phyloP scores from a whole-genome alignment of 345 rosid genomes.

The Dipteronia dyeriana region DNA sequence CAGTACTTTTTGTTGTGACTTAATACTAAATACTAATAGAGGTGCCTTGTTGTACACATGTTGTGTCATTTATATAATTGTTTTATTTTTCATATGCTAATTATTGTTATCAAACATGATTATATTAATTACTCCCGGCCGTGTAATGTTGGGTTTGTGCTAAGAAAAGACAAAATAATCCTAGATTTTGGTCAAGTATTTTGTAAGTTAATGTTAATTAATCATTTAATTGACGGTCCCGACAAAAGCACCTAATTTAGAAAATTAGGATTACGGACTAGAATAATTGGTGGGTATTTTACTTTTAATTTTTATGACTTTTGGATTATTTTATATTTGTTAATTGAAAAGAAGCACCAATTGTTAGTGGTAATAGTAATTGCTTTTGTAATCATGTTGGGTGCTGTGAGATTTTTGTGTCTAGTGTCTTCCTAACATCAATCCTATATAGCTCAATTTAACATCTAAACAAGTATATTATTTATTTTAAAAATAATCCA shows the following conservation, averaged over 20 bases:
- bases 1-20: neutral
- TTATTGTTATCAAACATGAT: neutral
- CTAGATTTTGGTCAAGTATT: neutral
- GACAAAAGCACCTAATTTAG: constrained; percentile 10
- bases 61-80: neutral
- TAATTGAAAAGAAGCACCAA: neutral
- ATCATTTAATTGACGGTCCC: too few species aligned
- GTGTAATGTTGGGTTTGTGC: neutral
- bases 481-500: neutral
- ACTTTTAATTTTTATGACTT: neutral
- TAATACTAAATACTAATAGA: neutral
- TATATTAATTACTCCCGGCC: neutral
- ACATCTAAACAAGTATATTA: too few species aligned
- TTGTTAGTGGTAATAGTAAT: constrained; percentile 6
- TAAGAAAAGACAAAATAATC: neutral
- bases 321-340: neutral
- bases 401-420: constrained; percentile 8
- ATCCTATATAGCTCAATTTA: too few species aligned
- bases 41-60: neutral
- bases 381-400: too few species aligned
- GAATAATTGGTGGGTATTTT: neutral
- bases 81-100: neutral
- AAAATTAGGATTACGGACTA: constrained; percentile 9
- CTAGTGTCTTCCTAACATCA: constrained; percentile 14
- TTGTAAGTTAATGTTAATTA: neutral